Evolutionary conservation across 371 early-diverging fungal genomes (phyloP).

Genomic region (Mucor plumbeus): DNA sequence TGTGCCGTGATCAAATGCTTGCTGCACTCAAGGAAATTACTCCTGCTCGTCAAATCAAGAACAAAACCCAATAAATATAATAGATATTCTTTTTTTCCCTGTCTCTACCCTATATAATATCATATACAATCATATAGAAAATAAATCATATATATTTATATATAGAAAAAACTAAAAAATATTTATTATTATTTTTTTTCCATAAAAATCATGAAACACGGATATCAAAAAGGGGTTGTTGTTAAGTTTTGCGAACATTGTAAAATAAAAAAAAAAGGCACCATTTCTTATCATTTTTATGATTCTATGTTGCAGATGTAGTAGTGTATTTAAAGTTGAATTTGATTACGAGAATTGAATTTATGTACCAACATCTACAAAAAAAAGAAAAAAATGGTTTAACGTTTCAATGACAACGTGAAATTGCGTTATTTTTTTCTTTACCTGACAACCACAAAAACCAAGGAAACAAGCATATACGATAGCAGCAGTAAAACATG

Average conservation of each 20-base stretch:
- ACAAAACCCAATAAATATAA: slow-evolving; percentile 33
- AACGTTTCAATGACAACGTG: too few species aligned
- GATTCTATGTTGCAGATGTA: slow-evolving; percentile 1
- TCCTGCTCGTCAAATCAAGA: slow-evolving; percentile 9
- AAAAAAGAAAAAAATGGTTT: background rate
- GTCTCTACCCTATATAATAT: background rate
- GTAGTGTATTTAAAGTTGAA: slow-evolving; percentile 43
- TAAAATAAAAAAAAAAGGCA: background rate
- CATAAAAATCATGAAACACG: slow-evolving; percentile 17
- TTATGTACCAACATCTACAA: slow-evolving; percentile 51
- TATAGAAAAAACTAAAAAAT: background rate
- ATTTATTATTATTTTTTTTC: background rate
- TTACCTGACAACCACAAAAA: slow-evolving; percentile 73
- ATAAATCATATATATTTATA: background rate
- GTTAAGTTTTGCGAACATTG: background rate
- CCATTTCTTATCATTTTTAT: too few species aligned
- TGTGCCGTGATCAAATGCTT: slow-evolving; percentile 78
- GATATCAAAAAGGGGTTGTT: slow-evolving; percentile 14
- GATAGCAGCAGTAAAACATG: slow-evolving; percentile 71
- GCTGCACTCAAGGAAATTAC: slow-evolving; percentile 72
- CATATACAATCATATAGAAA: background rate
- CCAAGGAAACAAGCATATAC: slow-evolving; percentile 72
- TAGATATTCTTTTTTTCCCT: background rate
- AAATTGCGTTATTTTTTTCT: background rate
- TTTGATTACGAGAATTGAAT: slow-evolving; percentile 56